Percentiles rank a stretch among this genome's conserved stretches.
Conservation (phyloP, 495 filamentous ascomycete genomes). For the Penicillium mononematosum region DNA sequence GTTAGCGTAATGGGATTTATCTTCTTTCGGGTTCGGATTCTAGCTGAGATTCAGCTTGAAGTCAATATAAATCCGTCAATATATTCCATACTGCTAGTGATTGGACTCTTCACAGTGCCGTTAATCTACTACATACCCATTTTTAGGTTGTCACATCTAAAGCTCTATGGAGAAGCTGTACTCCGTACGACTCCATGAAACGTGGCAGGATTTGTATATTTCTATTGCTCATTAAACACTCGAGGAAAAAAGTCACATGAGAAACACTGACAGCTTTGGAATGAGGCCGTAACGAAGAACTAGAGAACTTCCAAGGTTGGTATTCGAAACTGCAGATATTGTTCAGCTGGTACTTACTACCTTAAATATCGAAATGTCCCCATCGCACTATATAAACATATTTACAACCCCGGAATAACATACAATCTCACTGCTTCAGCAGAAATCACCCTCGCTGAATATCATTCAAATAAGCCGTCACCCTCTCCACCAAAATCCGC, state of each 20-base stretch:
- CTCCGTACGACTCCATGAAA: neutral
- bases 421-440: neutral
- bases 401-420: neutral
- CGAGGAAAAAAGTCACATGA: neutral
- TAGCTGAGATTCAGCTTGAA: neutral
- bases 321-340: neutral
- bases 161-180: neutral
- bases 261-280: neutral
- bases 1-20: neutral
- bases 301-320: neutral
- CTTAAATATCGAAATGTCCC: neutral
- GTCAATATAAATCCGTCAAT: too few relatives aligned
- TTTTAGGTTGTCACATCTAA: neutral
- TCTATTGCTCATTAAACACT: neutral
- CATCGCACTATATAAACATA: neutral
- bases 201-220: neutral
- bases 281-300: neutral
- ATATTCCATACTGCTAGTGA: too few relatives aligned
- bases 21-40: neutral
- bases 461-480: slow-evolving; percentile 33
- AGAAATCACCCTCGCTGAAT: slow-evolving; percentile 16
- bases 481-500: slow-evolving; percentile 35
- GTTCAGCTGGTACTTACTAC: neutral
- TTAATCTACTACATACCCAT: neutral
- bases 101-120: neutral